phyloP scores from a whole-genome alignment of 2,329 filamentous ascomycete species.

The Ophiocordyceps camponoti-rufipedis region DNA sequence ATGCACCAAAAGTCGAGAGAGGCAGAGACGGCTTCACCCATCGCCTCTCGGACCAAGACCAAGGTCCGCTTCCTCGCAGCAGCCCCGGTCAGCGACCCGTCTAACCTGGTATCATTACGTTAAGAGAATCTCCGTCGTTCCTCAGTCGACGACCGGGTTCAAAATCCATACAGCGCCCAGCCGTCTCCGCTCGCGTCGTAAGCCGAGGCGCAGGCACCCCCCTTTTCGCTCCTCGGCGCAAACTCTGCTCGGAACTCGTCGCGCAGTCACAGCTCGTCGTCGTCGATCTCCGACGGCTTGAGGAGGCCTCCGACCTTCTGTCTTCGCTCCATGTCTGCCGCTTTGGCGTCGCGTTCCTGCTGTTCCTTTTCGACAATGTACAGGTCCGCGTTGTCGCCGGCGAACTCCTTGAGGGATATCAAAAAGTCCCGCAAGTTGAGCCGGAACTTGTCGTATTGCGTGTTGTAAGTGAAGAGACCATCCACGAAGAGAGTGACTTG shows the following conservation, averaged over 20 bases:
- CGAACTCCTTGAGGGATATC: constrained; percentile 92
- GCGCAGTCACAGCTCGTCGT: constrained; percentile 76
- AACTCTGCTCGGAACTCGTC: constrained; percentile 48
- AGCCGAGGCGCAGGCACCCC: constrained; percentile 6
- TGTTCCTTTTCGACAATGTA: constrained; percentile 91
- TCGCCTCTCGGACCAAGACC: no score
- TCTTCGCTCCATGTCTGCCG: constrained; percentile 75
- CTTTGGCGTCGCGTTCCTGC: constrained; percentile 67
- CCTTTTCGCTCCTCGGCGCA: constrained; percentile 18
- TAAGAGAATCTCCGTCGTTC: constrained; percentile 2
- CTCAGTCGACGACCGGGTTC: constrained; percentile 3
- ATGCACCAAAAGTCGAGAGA: no score
- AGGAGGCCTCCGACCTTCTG: constrained; percentile 91
- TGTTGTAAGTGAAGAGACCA: constrained; percentile 73
- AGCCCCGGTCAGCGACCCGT: neutral
- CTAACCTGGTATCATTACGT: constrained; percentile 10
- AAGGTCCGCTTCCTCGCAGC: neutral
- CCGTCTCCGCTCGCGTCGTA: constrained; percentile 26
- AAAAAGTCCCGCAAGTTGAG: constrained; percentile 91
- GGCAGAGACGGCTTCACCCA: no score
- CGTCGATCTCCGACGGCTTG: constrained; percentile 93
- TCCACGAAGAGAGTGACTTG: constrained; percentile 88
- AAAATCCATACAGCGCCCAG: constrained; percentile 49
- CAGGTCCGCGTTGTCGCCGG: constrained; percentile 85
- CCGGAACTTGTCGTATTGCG: constrained; percentile 86